phyloP scores from a whole-genome alignment of 805 yeast species.

The Kazachstania martiniae region DNA sequence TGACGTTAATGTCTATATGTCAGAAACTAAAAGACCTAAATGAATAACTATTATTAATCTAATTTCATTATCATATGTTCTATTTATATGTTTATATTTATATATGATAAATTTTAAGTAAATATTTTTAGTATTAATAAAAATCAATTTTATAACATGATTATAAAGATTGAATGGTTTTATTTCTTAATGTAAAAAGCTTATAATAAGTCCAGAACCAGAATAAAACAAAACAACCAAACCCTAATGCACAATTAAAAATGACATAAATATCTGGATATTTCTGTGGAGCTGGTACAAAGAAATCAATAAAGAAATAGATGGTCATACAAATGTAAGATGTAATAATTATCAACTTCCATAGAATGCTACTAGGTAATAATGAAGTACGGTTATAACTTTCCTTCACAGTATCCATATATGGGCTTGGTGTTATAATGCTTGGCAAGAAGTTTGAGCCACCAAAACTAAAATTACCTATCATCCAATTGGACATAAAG shows the following conservation, averaged over 20 bases:
- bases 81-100: background rate
- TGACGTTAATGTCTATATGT: too few species aligned
- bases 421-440: slow-evolving; percentile 36
- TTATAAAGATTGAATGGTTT: slow-evolving; percentile 17
- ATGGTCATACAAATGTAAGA: slow-evolving; percentile 42
- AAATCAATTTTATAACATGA: too few species aligned
- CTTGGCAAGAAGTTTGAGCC: slow-evolving; percentile 35
- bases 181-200: slow-evolving; percentile 28
- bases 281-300: slow-evolving; percentile 39
- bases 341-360: slow-evolving; percentile 39
- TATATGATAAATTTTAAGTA: background rate
- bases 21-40: too few species aligned
- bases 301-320: slow-evolving; percentile 45
- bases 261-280: slow-evolving; percentile 86
- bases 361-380: slow-evolving; percentile 39
- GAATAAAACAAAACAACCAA: slow-evolving; percentile 61
- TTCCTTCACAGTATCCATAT: slow-evolving; percentile 26
- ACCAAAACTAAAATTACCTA: slow-evolving; percentile 51
- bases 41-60: too few species aligned
- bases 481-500: slow-evolving; percentile 65
- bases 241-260: slow-evolving; percentile 61
- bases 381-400: slow-evolving; percentile 31
- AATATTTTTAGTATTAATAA: too few species aligned
- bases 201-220: slow-evolving; percentile 77
- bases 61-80: too few species aligned